Conservation (phyloP, 2,329 filamentous ascomycete genomes). For the Trichocomaceae sp. region DNA sequence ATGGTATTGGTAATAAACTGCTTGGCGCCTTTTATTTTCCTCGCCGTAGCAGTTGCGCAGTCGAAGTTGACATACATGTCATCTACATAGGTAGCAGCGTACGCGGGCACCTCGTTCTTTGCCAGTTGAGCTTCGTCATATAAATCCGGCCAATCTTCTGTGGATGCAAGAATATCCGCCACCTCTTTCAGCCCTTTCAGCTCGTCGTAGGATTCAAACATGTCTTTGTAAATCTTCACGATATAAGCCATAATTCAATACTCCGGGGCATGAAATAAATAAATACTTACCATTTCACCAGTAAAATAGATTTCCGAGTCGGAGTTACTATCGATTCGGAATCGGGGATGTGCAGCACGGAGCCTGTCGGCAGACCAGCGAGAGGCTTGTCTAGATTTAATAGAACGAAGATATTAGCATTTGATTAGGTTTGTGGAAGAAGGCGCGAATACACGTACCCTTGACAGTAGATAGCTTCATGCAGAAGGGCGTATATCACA, state of each 20-base stretch:
- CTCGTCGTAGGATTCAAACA: constrained; percentile 75
- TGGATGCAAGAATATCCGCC: constrained; percentile 63
- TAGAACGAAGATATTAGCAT: background rate
- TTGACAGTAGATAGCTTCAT: constrained; percentile 83
- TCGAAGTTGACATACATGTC: constrained; percentile 90
- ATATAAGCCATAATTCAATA: background rate
- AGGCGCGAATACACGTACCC: constrained; percentile 35
- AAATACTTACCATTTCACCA: constrained; percentile 69
- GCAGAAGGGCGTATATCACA: constrained; percentile 77
- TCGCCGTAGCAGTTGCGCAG: constrained; percentile 66
- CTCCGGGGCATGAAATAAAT: background rate
- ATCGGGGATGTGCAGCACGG: constrained; percentile 33
- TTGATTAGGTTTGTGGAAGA: background rate
- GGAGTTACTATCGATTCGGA: constrained; percentile 36
- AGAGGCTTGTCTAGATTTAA: constrained; percentile 44
- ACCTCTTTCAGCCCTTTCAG: constrained; percentile 61
- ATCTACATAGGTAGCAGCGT: constrained; percentile 73
- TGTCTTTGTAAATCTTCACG: constrained; percentile 63
- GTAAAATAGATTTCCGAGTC: constrained; percentile 66
- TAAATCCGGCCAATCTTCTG: constrained; percentile 64
- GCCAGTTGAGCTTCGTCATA: constrained; percentile 69
- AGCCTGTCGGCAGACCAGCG: constrained; percentile 64
- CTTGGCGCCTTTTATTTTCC: constrained; percentile 67
- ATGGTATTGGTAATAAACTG: constrained; percentile 78
- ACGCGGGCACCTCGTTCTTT: constrained; percentile 76